Evolutionary conservation across 2,329 filamentous ascomycete species (phyloP).

Genomic region (Lomentospora prolificans): DNA sequence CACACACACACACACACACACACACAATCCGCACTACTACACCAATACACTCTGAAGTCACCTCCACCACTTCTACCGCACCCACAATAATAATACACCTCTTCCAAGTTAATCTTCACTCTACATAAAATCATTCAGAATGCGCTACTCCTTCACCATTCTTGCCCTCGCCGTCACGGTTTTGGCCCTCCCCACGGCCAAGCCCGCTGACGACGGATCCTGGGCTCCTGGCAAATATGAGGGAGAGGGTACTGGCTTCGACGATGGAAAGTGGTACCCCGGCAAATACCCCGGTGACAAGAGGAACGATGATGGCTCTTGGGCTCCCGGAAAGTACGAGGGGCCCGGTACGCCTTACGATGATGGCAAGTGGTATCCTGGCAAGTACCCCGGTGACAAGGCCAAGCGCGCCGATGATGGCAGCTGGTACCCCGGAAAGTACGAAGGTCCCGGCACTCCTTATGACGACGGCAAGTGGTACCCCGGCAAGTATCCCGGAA

Average conservation of each 20-base stretch:
- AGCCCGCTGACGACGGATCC: conserved; percentile 6
- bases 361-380: conserved; percentile 9
- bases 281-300: conserved; percentile 4
- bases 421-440: conserved; percentile 9
- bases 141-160: conserved; percentile 12
- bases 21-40: no score
- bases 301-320: neutral
- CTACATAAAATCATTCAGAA: conserved; percentile 6
- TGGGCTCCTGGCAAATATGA: conserved; percentile 6
- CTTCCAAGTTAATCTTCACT: no score
- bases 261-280: conserved; percentile 10
- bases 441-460: conserved; percentile 9
- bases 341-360: conserved; percentile 8
- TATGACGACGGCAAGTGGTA: conserved; percentile 10
- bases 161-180: conserved; percentile 12
- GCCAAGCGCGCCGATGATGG: conserved; percentile 6
- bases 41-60: no score
- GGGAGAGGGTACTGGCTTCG: conserved; percentile 6
- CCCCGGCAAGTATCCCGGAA: conserved; percentile 8
- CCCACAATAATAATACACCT: no score
- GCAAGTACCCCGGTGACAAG: conserved; percentile 4
- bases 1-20: neutral
- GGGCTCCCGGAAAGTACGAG: conserved; percentile 5
- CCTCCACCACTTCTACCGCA: no score
- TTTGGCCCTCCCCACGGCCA: conserved; percentile 10